Conservation (phyloP, 2,329 filamentous ascomycete species). For the Colletotrichum kahawae region DNA sequence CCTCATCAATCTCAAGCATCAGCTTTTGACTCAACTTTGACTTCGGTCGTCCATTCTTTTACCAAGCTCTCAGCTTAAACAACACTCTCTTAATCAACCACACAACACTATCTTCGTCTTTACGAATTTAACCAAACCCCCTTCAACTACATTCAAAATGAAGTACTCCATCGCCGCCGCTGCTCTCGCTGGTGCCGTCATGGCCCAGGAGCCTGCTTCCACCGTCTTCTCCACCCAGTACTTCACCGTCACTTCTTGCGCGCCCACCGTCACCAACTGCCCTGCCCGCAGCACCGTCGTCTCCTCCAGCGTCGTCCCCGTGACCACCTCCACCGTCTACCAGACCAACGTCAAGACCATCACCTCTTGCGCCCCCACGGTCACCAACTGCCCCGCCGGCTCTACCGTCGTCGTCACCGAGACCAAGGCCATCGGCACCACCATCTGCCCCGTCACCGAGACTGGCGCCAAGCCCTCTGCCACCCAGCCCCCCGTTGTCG, state of each 20-base stretch:
- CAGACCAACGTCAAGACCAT: slow-evolving; percentile 64
- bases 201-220: slow-evolving; percentile 36
- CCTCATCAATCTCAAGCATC: slow-evolving; percentile 39
- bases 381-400: slow-evolving; percentile 65
- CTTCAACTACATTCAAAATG: slow-evolving; percentile 56
- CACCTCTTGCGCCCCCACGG: slow-evolving; percentile 64
- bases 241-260: slow-evolving; percentile 60
- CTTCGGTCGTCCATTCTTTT: slow-evolving; percentile 66
- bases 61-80: slow-evolving; percentile 37
- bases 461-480: slow-evolving; percentile 23
- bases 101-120: slow-evolving; percentile 30
- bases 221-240: slow-evolving; percentile 64
- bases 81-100: slow-evolving; percentile 31
- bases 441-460: slow-evolving; percentile 41
- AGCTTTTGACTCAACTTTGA: slow-evolving; percentile 50
- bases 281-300: slow-evolving; percentile 44
- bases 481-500: slow-evolving; percentile 22
- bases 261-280: slow-evolving; percentile 56
- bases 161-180: slow-evolving; percentile 63
- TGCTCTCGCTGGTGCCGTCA: slow-evolving; percentile 48
- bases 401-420: slow-evolving; percentile 42
- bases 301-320: slow-evolving; percentile 35
- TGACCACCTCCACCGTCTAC: slow-evolving; percentile 57
- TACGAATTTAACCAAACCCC: slow-evolving; percentile 29
- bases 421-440: slow-evolving; percentile 48